Evolutionary conservation across 495 filamentous ascomycete genomes (phyloP), one percentile per base, ranked within the genome.

Genomic region (Annulohypoxylon maeteangense): DNA sequence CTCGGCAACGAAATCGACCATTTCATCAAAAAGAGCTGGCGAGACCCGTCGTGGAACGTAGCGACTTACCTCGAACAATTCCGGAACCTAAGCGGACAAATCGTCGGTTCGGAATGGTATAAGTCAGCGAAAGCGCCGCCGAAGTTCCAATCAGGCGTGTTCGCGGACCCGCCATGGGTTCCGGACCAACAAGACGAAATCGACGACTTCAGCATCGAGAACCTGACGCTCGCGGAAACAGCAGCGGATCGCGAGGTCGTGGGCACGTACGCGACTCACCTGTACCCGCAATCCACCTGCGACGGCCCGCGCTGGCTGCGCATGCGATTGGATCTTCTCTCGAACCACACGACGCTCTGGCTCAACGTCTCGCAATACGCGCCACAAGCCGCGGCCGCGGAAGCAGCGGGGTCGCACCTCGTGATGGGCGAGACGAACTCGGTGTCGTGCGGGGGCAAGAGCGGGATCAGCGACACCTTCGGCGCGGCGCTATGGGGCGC

Each of bases 191-290:
- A 76, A 29, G 76, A 76, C 51, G 76, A 78, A 60, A 12, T 65
- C 12, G 76, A 78, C 44, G 74, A 78, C 20, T 76, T 78, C 56
- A 70, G 66, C 44, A 75, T 78, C 29, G 65, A 36, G 61, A 77
- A 77, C 12, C 31, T 77, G 27, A 77, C 75, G 64, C 85, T 1
- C 89, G 87, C 7, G 87, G 91, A 70, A 75, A 74, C 3, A 89
- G 87, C 4, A 7, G 80, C 83, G 67, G 92, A 96, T 66, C 22
- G 40, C 7, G 42, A 40, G 22, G 34, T 74, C 18, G 56, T 77
- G 4, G 68, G 71, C 0, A 78, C 66, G 25, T 78, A 76, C 45
- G 69, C 74, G 6, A 75, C 65, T 42, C 76, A 78, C 34, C 48
- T 78, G 38, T 78, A 78, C 64, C 76, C 76, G 20, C 76, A 78